Conservation (phyloP, 2,329 filamentous ascomycete genomes). For the Colletotrichum sp. region DNA sequence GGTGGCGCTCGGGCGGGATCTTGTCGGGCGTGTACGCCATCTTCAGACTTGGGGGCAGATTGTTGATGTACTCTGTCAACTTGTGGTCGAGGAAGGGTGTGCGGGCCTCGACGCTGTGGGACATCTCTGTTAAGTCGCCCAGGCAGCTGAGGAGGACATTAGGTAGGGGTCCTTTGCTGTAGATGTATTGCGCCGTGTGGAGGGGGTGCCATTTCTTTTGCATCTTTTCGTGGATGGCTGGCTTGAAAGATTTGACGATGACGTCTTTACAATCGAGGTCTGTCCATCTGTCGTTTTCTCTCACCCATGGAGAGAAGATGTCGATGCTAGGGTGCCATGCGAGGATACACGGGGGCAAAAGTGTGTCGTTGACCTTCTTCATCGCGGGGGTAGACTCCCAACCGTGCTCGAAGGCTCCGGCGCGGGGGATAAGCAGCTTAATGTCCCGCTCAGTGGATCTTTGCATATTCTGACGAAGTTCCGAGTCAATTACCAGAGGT, state of each 20-base stretch:
- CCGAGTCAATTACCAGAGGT: not conserved
- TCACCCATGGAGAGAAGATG: not conserved
- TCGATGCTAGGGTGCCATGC: not conserved
- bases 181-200: constrained; percentile 31
- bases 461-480: not conserved
- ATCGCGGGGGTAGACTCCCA: not conserved
- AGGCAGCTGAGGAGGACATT: constrained; percentile 32
- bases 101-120: constrained; percentile 36
- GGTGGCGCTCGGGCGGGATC: not conserved
- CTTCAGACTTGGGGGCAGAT: not conserved
- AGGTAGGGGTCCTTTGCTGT: constrained; percentile 23
- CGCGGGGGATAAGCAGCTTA: not conserved
- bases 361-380: not conserved
- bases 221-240: constrained; percentile 24
- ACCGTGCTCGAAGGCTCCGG: not conserved
- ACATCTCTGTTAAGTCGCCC: constrained; percentile 40
- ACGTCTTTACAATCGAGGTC: not conserved
- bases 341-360: not conserved
- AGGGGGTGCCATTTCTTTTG: constrained; percentile 30
- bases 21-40: not conserved
- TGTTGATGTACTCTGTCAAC: constrained; percentile 31
- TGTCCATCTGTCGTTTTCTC: not conserved
- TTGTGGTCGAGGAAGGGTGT: constrained; percentile 38
- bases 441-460: not conserved
- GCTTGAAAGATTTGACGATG: not conserved